A percentile compares a stretch with the other conserved stretches of the same genome.
These are phyloP conservation scores for Triticum dicoccoides DNA, from an alignment of 176 grass and related monocot species.

Conservation along the genomic window DNA sequence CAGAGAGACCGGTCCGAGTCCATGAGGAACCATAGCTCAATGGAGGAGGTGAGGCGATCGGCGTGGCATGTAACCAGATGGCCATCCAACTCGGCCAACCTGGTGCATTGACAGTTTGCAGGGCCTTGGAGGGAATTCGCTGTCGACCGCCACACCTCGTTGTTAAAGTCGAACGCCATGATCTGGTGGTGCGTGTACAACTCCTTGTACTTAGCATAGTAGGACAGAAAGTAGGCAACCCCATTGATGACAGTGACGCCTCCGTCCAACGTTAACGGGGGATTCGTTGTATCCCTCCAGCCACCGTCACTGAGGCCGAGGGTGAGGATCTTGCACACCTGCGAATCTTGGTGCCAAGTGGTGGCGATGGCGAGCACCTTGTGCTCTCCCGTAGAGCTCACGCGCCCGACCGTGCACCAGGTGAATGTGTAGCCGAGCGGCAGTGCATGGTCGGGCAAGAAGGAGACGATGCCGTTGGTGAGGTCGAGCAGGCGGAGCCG, in stretches of 20 bases:
- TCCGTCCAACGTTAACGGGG: accelerated
- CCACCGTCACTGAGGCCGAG: background rate
- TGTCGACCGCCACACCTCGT: too few relatives aligned
- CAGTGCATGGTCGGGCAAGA: background rate
- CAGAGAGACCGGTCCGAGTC: background rate
- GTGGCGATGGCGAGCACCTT: background rate
- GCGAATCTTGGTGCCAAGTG: too few relatives aligned
- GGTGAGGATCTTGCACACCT: background rate
- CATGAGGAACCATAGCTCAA: background rate
- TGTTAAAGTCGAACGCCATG: too few relatives aligned
- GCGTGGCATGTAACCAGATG: background rate
- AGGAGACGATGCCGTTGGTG: too few relatives aligned
- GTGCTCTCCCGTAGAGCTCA: background rate
- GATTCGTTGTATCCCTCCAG: background rate
- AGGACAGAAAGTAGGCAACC: background rate
- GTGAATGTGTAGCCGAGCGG: too few relatives aligned
- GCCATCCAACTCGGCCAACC: background rate
- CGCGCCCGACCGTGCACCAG: background rate
- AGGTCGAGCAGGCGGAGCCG: background rate
- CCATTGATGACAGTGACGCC: background rate
- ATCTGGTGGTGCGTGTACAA: too few relatives aligned
- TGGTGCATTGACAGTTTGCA: too few relatives aligned
- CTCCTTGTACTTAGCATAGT: too few relatives aligned
- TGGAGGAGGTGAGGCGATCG: too few relatives aligned
- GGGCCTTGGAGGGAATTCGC: too few relatives aligned